Conservation (phyloP, 352 stramenopile genomes). For the Phytophthora quininea region DNA sequence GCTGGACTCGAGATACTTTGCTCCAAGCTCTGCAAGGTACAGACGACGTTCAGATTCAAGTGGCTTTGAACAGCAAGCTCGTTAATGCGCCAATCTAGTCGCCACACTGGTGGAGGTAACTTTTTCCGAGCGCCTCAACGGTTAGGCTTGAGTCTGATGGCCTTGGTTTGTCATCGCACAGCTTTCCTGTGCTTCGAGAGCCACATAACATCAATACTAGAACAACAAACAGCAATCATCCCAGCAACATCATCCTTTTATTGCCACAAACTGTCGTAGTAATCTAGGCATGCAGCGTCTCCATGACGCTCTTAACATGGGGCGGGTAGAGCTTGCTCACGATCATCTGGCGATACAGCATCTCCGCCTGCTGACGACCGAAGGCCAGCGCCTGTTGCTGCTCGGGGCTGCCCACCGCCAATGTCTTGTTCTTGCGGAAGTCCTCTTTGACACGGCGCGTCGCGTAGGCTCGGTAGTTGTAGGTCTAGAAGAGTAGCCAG, state of each 20-base stretch:
- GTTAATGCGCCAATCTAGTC: too few relatives aligned
- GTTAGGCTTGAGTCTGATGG: too few relatives aligned
- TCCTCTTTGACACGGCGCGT: conserved; percentile 70
- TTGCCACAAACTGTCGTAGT: not conserved
- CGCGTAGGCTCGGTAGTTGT: conserved; percentile 80
- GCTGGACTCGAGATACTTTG: too few relatives aligned
- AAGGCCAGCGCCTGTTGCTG: conserved; percentile 54
- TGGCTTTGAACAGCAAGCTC: too few relatives aligned
- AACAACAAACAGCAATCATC: not conserved
- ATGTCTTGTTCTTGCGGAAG: conserved; percentile 71
- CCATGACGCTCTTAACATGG: conserved; percentile 71
- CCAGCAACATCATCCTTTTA: not conserved
- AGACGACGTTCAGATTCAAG: too few relatives aligned
- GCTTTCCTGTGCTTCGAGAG: too few relatives aligned
- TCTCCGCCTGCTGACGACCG: conserved; percentile 51
- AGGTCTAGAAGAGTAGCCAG: conserved; percentile 41
- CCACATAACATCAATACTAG: too few relatives aligned
- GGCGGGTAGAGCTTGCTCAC: conserved; percentile 77
- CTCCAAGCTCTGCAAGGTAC: too few relatives aligned
- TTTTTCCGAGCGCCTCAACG: too few relatives aligned
- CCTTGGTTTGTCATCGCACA: too few relatives aligned
- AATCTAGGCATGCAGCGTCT: conserved; percentile 26
- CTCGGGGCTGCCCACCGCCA: conserved; percentile 50
- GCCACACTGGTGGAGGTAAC: too few relatives aligned
- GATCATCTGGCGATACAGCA: conserved; percentile 68